phyloP scores from a whole-genome alignment of 768 basidiomycete species.

The Neoboletus brunneissimus region DNA sequence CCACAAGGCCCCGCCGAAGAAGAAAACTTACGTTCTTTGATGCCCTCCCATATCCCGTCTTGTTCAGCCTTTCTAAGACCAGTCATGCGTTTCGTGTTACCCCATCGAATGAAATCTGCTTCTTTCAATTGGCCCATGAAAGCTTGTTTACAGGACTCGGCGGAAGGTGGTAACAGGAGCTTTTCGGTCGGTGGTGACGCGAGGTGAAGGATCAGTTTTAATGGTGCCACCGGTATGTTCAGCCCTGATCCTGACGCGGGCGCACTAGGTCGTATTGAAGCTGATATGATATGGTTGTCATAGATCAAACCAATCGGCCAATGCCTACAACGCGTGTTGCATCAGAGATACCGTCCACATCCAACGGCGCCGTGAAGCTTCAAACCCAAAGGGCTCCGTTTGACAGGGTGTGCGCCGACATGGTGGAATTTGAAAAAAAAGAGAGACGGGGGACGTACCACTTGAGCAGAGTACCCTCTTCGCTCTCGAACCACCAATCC shows the following conservation, averaged over 20 bases:
- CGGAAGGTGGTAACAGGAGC: slow-evolving; percentile 72
- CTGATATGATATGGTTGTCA: slow-evolving; percentile 73
- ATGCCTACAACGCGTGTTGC: slow-evolving; percentile 61
- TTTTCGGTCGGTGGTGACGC: slow-evolving; percentile 85
- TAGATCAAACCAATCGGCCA: slow-evolving; percentile 97
- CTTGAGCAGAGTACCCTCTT: slow-evolving; percentile 76
- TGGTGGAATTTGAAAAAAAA: background rate
- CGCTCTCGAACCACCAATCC: slow-evolving; percentile 98
- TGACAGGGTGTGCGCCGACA: background rate
- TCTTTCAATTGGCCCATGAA: slow-evolving; percentile 97
- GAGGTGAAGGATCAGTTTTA: slow-evolving; percentile 83
- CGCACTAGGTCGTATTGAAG: slow-evolving; percentile 45
- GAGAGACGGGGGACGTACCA: slow-evolving; percentile 62
- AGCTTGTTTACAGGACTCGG: slow-evolving; percentile 87
- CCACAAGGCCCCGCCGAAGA: slow-evolving; percentile 16
- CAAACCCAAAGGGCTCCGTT: background rate
- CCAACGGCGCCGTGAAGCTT: background rate
- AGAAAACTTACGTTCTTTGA: slow-evolving; percentile 78
- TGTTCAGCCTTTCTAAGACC: slow-evolving; percentile 87
- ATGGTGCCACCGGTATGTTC: slow-evolving; percentile 46
- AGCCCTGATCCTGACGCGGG: slow-evolving; percentile 40
- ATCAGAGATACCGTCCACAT: slow-evolving; percentile 9
- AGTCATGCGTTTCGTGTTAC: slow-evolving; percentile 92
- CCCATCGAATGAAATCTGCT: slow-evolving; percentile 96
- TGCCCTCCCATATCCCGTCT: slow-evolving; percentile 96